Evolutionary conservation across 129 eudicot genomes (phyloP).

Genomic region (Lactuca sativa): DNA sequence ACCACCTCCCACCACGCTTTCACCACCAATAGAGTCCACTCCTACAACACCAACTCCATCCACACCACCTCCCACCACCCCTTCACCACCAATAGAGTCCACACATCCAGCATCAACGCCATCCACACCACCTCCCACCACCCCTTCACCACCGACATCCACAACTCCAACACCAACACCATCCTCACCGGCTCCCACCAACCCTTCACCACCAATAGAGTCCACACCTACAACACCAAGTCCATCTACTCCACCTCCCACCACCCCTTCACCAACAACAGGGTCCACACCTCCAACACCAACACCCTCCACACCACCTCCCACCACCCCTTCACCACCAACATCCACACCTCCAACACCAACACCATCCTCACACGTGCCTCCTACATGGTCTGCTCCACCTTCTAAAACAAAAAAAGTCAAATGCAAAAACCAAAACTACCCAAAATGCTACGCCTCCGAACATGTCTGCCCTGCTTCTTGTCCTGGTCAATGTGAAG

Average conservation of each 20-base stretch:
- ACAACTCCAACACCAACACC: not conserved
- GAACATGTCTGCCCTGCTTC: conserved; percentile 55
- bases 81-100: not conserved
- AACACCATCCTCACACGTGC: no score
- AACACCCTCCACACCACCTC: conserved; percentile 3
- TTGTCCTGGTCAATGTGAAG: conserved; percentile 61
- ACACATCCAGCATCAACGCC: not conserved
- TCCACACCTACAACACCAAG: conserved; percentile 4
- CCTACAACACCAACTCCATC: not conserved
- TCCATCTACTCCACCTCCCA: conserved; percentile 8
- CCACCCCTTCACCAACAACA: conserved; percentile 11
- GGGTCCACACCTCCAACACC: conserved; percentile 25
- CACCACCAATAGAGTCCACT: not conserved
- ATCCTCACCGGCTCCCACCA: conserved; percentile 3
- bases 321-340: not conserved
- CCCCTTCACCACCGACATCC: not conserved
- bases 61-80: conserved; percentile 4
- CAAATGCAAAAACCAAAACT: conserved; percentile 58
- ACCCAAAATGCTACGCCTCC: conserved; percentile 48
- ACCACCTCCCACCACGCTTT: not conserved
- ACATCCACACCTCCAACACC: not conserved
- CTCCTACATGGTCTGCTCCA: not conserved
- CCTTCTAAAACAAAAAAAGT: conserved; percentile 35
- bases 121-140: not conserved
- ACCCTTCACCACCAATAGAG: conserved; percentile 13